A percentile compares a stretch with the other conserved stretches of the same genome.
Conservation (phyloP, 2,329 filamentous ascomycete species). For the Pseudopyrenochaeta lycopersici region DNA sequence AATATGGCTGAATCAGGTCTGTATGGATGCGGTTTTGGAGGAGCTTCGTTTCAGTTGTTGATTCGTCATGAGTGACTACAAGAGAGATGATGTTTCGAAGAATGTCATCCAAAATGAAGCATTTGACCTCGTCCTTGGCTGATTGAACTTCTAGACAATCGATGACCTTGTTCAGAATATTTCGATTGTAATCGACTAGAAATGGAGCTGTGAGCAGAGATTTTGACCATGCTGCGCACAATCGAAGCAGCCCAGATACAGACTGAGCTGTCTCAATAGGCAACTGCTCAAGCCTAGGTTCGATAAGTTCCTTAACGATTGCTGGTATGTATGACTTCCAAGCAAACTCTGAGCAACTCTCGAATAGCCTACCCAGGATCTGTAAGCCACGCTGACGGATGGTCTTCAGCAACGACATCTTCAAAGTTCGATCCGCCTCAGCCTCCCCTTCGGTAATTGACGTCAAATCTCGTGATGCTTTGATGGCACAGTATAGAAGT, state of each 20-base stretch:
- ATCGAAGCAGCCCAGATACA: conserved; percentile 80
- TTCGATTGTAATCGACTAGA: conserved; percentile 68
- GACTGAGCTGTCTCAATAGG: conserved; percentile 88
- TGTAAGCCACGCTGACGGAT: conserved; percentile 80
- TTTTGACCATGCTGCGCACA: conserved; percentile 83
- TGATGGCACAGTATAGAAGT: conserved; percentile 81
- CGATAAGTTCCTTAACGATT: conserved; percentile 79
- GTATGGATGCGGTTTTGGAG: conserved; percentile 52
- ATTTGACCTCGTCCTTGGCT: conserved; percentile 85
- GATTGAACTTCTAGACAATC: conserved; percentile 76
- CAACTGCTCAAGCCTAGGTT: conserved; percentile 79
- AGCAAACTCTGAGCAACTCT: conserved; percentile 72
- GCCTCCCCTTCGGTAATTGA: conserved; percentile 40
- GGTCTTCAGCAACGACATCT: conserved; percentile 68
- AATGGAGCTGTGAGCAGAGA: conserved; percentile 73
- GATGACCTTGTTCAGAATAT: conserved; percentile 74
- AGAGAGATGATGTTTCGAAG: conserved; percentile 61
- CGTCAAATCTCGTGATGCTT: conserved; percentile 61
- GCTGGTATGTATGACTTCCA: conserved; percentile 76
- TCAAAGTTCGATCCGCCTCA: conserved; percentile 37
- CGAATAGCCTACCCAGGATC: conserved; percentile 81
- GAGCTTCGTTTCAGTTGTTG: conserved; percentile 62
- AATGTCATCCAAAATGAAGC: conserved; percentile 78
- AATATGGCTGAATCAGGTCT: conserved; percentile 68
- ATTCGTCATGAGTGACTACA: conserved; percentile 16